Conservation (phyloP, 495 filamentous ascomycete species). For the Parachaetomium inaequale region DNA sequence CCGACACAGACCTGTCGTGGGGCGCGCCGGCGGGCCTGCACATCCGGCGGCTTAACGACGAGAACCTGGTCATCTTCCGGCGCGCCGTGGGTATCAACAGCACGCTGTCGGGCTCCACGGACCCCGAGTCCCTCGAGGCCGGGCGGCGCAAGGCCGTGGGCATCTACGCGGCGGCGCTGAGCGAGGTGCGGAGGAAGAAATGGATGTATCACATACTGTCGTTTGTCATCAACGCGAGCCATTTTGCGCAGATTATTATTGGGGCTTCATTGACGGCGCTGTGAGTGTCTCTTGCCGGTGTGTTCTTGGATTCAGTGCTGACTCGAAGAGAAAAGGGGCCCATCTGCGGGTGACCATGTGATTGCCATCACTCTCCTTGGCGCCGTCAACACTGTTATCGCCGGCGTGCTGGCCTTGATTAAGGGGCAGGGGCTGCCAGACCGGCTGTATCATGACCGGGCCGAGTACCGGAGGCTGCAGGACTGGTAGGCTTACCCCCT, state of each 20-base stretch:
- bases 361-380: conserved; percentile 44
- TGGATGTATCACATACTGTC: conserved; percentile 27
- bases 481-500: conserved; percentile 18
- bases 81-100: conserved; percentile 44
- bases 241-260: conserved; percentile 45
- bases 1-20: conserved; percentile 34
- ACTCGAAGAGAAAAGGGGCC: too few relatives aligned
- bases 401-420: conserved; percentile 46
- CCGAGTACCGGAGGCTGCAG: conserved; percentile 42
- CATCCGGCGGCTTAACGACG: conserved; percentile 40
- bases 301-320: too few relatives aligned
- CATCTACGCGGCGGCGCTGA: conserved; percentile 37
- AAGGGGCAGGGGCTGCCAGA: conserved; percentile 44
- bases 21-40: conserved; percentile 40
- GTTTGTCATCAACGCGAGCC: conserved; percentile 35
- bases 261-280: conserved; percentile 46
- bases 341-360: conserved; percentile 37
- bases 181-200: conserved; percentile 29
- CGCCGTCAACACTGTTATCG: conserved; percentile 49
- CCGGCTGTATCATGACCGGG: conserved; percentile 38
- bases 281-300: conserved; percentile 9
- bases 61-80: conserved; percentile 45
- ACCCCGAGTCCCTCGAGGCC: conserved; percentile 38
- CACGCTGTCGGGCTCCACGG: conserved; percentile 13
- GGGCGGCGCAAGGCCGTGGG: conserved; percentile 37